Conservation (phyloP, 805 yeast species). For the Candida anglica region DNA sequence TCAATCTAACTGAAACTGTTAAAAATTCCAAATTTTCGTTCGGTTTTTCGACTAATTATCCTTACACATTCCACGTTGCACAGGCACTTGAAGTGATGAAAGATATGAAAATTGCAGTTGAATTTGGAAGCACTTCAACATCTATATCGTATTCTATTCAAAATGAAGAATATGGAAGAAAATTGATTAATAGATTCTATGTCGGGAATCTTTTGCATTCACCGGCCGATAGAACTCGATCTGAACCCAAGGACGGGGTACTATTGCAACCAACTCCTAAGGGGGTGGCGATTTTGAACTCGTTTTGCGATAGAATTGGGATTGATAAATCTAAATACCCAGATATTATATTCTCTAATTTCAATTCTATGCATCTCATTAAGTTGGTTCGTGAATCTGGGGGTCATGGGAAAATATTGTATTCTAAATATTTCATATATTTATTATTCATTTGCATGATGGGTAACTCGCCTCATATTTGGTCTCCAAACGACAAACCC, state of each 20-base stretch:
- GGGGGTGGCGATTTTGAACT: conserved; percentile 69
- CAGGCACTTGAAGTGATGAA: conserved; percentile 53
- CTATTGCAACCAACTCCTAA: conserved; percentile 85
- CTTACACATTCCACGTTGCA: conserved; percentile 50
- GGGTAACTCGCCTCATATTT: conserved; percentile 67
- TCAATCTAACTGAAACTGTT: conserved; percentile 29
- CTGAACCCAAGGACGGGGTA: conserved; percentile 37
- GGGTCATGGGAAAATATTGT: conserved; percentile 51
- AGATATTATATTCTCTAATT: conserved; percentile 46
- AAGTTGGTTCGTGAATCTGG: conserved; percentile 58
- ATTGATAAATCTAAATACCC: conserved; percentile 37
- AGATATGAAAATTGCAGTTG: conserved; percentile 43
- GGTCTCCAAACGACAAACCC: conserved; percentile 55
- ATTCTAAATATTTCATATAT: conserved; percentile 61
- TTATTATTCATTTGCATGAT: conserved; percentile 58
- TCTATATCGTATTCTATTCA: conserved; percentile 53
- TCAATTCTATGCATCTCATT: conserved; percentile 72
- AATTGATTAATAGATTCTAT: conserved; percentile 49
- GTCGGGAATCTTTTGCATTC: conserved; percentile 64
- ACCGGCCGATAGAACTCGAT: conserved; percentile 70
- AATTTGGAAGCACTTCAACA: conserved; percentile 47
- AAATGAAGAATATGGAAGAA: conserved; percentile 38
- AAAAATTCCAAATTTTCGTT: no score
- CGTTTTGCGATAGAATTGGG: conserved; percentile 57
- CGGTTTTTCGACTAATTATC: no score